Percentiles rank a stretch among this genome's conserved stretches.
phyloP scores from a whole-genome alignment of 1,139 yeast species.

The Schizosaccharomyces versatilis region DNA sequence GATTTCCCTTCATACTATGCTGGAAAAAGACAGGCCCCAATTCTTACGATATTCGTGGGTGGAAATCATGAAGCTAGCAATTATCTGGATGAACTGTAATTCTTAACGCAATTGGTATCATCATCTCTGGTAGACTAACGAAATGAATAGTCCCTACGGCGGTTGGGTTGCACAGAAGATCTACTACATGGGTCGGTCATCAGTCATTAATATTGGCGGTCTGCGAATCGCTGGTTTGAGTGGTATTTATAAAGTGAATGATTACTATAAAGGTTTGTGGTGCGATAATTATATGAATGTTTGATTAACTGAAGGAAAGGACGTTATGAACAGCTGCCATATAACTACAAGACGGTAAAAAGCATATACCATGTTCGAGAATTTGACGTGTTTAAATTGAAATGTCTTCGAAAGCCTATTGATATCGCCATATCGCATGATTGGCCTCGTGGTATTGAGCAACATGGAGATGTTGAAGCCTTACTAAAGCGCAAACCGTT shows the following conservation, averaged over 20 bases:
- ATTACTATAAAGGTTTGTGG: conserved; percentile 11
- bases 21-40: conserved; percentile 44
- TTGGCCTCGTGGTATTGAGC: conserved; percentile 75
- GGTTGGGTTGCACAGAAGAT: conserved; percentile 91
- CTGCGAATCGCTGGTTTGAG: conserved; percentile 59
- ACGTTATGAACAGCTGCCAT: conserved; percentile 30
- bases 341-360: conserved; percentile 25
- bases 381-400: conserved; percentile 36
- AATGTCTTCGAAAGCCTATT: conserved; percentile 21
- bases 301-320: conserved; percentile 12
- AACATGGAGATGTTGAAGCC: conserved; percentile 32
- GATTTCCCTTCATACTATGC: conserved; percentile 57
- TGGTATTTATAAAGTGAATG: conserved; percentile 41
- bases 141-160: conserved; percentile 32
- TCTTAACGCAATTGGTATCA: neutral
- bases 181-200: conserved; percentile 67
- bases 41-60: conserved; percentile 63
- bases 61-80: conserved; percentile 89
- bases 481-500: conserved; percentile 42
- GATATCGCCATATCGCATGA: conserved; percentile 63
- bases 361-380: conserved; percentile 59
- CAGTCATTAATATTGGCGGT: conserved; percentile 53
- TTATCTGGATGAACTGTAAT: conserved; percentile 38
- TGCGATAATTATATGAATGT: no score
- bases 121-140: neutral